Evolutionary conservation across 2,329 filamentous ascomycete genomes (phyloP).

Genomic region (Beauveria medogensis): DNA sequence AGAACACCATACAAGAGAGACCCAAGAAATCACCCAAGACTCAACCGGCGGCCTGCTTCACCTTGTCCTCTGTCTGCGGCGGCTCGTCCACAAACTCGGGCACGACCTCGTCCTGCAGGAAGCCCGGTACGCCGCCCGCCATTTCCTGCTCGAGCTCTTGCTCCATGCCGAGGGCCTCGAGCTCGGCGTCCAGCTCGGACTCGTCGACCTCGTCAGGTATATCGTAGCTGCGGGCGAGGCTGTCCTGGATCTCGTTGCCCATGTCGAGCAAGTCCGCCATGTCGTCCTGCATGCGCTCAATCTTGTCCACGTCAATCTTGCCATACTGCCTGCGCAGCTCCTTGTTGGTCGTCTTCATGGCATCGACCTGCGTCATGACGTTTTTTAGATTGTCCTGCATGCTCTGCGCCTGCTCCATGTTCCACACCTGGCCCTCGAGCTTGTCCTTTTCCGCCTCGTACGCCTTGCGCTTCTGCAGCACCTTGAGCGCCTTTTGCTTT

Average conservation of each 20-base stretch:
- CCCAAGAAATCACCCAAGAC: background rate
- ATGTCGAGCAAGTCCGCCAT: slow-evolving; percentile 98
- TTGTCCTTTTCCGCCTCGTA: slow-evolving; percentile 94
- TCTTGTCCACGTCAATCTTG: slow-evolving; percentile 95
- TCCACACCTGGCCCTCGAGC: slow-evolving; percentile 90
- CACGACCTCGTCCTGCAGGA: slow-evolving; percentile 78
- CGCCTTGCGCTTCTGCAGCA: slow-evolving; percentile 86
- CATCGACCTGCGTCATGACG: slow-evolving; percentile 96
- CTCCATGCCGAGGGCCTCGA: slow-evolving; percentile 90
- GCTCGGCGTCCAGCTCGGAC: slow-evolving; percentile 88
- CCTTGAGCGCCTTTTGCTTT: slow-evolving; percentile 88
- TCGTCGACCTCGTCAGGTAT: slow-evolving; percentile 96
- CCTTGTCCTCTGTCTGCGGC: slow-evolving; percentile 62
- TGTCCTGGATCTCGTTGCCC: slow-evolving; percentile 97
- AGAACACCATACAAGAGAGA: background rate
- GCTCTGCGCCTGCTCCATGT: slow-evolving; percentile 97
- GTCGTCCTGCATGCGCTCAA: slow-evolving; percentile 95
- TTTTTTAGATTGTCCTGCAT: slow-evolving; percentile 99
- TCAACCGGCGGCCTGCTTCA: slow-evolving; percentile 68
- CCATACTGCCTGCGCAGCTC: slow-evolving; percentile 89
- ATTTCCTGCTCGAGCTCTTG: slow-evolving; percentile 74
- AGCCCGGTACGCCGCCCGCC: slow-evolving; percentile 63
- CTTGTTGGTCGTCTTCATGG: slow-evolving; percentile 95
- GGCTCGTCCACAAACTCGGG: slow-evolving; percentile 92
- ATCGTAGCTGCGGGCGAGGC: slow-evolving; percentile 82